phyloP scores from a whole-genome alignment of 371 early-diverging fungal species.

The Nosema granulosis region DNA sequence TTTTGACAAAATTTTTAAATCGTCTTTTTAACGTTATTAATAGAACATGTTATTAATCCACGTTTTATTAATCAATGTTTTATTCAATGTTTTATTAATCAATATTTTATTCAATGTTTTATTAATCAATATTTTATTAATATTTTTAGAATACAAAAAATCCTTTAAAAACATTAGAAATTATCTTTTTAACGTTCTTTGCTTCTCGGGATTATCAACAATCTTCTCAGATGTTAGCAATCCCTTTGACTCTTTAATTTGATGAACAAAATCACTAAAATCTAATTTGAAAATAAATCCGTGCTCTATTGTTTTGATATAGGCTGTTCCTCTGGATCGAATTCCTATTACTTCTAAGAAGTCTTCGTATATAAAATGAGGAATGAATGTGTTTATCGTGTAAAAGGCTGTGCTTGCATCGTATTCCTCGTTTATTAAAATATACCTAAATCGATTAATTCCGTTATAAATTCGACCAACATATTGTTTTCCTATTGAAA shows the following conservation, averaged over 20 bases:
- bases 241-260: conserved; percentile 58
- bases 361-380: conserved; percentile 44
- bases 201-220: conserved; percentile 57
- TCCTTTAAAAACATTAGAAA: too few relatives aligned
- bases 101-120: too few relatives aligned
- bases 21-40: too few relatives aligned
- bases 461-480: conserved; percentile 50
- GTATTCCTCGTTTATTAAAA: conserved; percentile 47
- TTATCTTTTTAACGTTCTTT: conserved; percentile 61
- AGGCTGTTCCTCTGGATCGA: conserved; percentile 58
- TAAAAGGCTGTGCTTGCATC: conserved; percentile 52
- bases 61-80: too few relatives aligned
- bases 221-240: conserved; percentile 53
- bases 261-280: conserved; percentile 35
- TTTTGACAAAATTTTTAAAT: too few relatives aligned
- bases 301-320: conserved; percentile 43
- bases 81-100: too few relatives aligned
- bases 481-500: conserved; percentile 43
- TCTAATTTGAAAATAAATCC: conserved; percentile 25
- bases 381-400: conserved; percentile 43
- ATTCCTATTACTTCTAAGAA: conserved; percentile 53
- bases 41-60: too few relatives aligned
- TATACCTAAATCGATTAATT: conserved; percentile 40
- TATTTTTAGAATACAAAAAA: too few relatives aligned
- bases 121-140: too few relatives aligned